Conservation (phyloP, 306 rosid species). For the Erythrophleum fordii region DNA sequence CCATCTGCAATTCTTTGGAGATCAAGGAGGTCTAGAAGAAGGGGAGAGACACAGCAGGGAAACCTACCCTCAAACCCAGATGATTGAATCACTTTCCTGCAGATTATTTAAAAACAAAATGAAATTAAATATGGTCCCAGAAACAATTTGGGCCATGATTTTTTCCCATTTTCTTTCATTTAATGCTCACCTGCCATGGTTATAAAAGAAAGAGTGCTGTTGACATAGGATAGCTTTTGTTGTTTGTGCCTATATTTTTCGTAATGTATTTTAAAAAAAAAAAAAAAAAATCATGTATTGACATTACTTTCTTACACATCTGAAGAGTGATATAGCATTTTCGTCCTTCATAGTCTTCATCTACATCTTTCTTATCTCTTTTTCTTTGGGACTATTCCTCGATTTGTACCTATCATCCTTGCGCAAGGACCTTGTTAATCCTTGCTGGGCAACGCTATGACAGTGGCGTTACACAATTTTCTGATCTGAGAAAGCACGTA, state of each 20-base stretch:
- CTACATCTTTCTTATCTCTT: not conserved
- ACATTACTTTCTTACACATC: conserved; percentile 1
- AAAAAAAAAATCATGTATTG: not conserved
- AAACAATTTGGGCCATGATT: not conserved
- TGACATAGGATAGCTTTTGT: conserved; percentile 30
- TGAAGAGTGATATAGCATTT: not conserved
- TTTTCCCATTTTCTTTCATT: not conserved
- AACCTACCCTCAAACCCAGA: not conserved
- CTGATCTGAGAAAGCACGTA: too few relatives aligned
- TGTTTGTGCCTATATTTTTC: conserved; percentile 34
- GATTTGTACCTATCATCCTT: too few relatives aligned
- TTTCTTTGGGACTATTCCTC: too few relatives aligned
- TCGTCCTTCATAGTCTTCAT: not conserved
- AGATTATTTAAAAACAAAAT: too few relatives aligned
- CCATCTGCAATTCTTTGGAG: conserved; percentile 93
- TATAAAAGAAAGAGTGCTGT: conserved; percentile 19
- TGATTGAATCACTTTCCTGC: conserved; percentile 9
- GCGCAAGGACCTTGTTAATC: too few relatives aligned
- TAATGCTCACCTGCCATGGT: conserved; percentile 28
- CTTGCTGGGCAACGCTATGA: too few relatives aligned
- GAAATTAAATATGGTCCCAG: not conserved
- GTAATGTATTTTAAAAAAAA: too few relatives aligned
- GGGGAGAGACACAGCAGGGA: conserved; percentile 36
- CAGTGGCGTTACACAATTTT: too few relatives aligned
- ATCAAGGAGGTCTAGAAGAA: conserved; percentile 68